Evolutionary conservation across 495 filamentous ascomycete genomes (phyloP), one percentile per base, ranked within the genome.

Genomic region (Aspergillus kassunensis): DNA sequence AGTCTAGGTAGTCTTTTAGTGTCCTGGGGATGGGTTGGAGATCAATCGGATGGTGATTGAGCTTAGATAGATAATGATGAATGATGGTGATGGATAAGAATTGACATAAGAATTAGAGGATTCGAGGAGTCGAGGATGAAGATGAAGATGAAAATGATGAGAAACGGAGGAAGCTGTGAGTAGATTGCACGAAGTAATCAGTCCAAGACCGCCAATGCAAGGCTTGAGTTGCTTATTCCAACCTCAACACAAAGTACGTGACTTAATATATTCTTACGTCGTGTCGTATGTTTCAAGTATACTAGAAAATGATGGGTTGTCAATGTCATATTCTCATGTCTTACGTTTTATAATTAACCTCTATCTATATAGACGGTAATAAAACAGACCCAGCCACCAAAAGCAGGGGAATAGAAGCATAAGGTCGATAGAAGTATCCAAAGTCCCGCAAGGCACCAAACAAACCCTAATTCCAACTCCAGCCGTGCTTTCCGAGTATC

Each of bases 301-400:
- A n/a, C n/a, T n/a, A n/a, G n/a, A n/a, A n/a, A n/a, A n/a, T n/a
- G n/a, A n/a, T n/a, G n/a, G n/a, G 25, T 6, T 37, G 5, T 21
- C 34, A 37, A 37, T 34, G 27, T 50, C 46, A 31, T 55, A 48
- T 55, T 49, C 45, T 55, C 53, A 51, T 50, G 46, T 51, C 51
- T 23, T 53, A 45, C 44, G 44, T 57, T 52, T 53, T 8, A 43
- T 31, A 9, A 30, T 46, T 24, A 46, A 45, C 24, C 44, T 54
- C 34, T 50, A 29, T 46, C 33, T 53, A 50, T 10, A 45, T 15
- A 55, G 24, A 34, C 5, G 16, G 39, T 50, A 42, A 21, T 44
- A 44, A 49, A 50, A 49, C 53, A 55, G 39, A 18, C 39, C 12
- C 45, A 34, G 30, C 36, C 11, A 15, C n/a, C 6, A 9, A 12